Conservation (phyloP, 2,329 filamentous ascomycete species). For the Claviceps arundinis region DNA sequence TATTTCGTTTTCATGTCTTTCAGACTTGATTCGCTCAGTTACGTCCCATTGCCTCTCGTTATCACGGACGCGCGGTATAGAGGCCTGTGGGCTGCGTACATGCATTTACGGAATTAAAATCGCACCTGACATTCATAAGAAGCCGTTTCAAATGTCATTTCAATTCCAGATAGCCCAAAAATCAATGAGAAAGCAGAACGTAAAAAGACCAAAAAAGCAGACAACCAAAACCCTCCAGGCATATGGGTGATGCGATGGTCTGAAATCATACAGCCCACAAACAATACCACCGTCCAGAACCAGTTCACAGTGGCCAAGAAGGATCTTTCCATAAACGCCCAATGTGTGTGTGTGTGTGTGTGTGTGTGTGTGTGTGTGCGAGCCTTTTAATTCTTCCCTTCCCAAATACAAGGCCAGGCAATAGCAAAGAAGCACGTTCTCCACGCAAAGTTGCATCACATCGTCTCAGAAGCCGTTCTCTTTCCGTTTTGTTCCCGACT, state of each 20-base stretch:
- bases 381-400: not conserved
- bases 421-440: not conserved
- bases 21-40: too few species aligned
- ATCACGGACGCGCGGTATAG: too few species aligned
- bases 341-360: too few species aligned
- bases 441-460: not conserved
- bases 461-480: not conserved
- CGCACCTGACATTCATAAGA: too few species aligned
- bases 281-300: not conserved
- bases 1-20: too few species aligned
- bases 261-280: not conserved
- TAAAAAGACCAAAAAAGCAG: not conserved
- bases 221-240: not conserved
- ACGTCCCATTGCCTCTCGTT: too few species aligned
- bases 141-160: not conserved
- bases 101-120: too few species aligned
- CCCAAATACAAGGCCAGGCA: not conserved
- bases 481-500: not conserved
- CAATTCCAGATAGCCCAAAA: conserved; percentile 4
- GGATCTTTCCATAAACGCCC: conserved; percentile 5
- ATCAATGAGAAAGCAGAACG: not conserved
- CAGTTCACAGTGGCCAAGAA: conserved; percentile 3
- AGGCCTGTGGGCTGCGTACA: too few species aligned
- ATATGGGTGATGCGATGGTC: conserved; percentile 1
- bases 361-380: conserved; percentile 3